phyloP scores from a whole-genome alignment of 2,329 filamentous ascomycete genomes.

The Phaeoacremonium minimum region DNA sequence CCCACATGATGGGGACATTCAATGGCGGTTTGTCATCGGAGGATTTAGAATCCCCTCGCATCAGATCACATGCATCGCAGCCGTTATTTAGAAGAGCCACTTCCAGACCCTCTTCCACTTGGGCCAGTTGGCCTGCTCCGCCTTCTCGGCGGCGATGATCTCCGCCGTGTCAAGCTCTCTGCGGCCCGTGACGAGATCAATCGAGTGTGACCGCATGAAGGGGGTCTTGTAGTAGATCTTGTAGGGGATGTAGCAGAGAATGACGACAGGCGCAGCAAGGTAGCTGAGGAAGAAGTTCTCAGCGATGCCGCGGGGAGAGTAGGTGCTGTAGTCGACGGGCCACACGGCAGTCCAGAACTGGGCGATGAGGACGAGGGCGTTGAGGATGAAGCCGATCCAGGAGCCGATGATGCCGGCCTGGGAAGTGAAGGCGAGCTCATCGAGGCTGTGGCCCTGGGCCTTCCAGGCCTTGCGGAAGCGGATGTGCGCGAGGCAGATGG shows the following conservation, averaged over 20 bases:
- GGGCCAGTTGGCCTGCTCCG: conserved; percentile 69
- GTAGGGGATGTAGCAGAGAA: conserved; percentile 66
- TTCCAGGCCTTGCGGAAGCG: conserved; percentile 84
- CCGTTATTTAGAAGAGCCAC: conserved; percentile 67
- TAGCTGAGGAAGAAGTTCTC: conserved; percentile 71
- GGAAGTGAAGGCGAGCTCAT: conserved; percentile 76
- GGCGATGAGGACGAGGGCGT: conserved; percentile 69
- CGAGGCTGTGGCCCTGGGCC: conserved; percentile 61
- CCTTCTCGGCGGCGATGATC: conserved; percentile 73
- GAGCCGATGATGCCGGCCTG: conserved; percentile 77
- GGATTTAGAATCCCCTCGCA: no score
- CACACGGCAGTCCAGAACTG: conserved; percentile 88
- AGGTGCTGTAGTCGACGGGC: conserved; percentile 56
- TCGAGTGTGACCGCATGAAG: conserved; percentile 65
- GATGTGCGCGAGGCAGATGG: conserved; percentile 87
- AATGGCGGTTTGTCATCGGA: no score
- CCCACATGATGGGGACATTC: no score
- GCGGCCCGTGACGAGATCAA: conserved; percentile 83
- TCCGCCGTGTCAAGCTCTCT: conserved; percentile 78
- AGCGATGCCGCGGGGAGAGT: conserved; percentile 41
- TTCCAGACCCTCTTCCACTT: conserved; percentile 74
- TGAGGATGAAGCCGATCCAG: conserved; percentile 74
- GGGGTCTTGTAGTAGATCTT: conserved; percentile 70
- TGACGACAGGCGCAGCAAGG: conserved; percentile 64
- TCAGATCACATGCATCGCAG: no score